These are phyloP conservation scores for Russula sp. DNA, from an alignment of 768 basidiomycete genomes.

Conservation along the genomic window DNA sequence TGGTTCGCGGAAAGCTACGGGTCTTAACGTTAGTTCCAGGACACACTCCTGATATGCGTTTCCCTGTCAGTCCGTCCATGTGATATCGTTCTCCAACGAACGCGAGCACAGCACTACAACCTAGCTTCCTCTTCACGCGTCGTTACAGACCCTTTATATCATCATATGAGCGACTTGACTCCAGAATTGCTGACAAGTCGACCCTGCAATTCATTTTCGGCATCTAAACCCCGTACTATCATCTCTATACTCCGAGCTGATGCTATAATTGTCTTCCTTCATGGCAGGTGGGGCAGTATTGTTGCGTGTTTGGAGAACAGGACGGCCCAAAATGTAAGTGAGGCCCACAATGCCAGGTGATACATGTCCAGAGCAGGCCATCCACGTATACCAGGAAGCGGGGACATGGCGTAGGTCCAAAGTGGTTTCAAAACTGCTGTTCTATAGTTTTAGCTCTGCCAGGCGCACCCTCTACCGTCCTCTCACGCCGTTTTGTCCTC, in stretches of 20 bases:
- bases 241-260: too few relatives aligned
- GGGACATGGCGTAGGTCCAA: neutral
- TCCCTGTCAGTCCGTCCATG: too few relatives aligned
- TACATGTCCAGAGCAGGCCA: neutral
- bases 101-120: too few relatives aligned
- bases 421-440: neutral
- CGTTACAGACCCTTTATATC: too few relatives aligned
- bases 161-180: too few relatives aligned
- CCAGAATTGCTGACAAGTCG: too few relatives aligned
- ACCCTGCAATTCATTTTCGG: too few relatives aligned
- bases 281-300: neutral
- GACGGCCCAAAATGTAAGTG: neutral
- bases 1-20: neutral
- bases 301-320: neutral
- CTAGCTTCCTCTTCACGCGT: too few relatives aligned
- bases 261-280: too few relatives aligned
- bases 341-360: neutral
- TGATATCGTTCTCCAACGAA: too few relatives aligned
- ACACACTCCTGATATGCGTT: too few relatives aligned
- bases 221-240: too few relatives aligned
- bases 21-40: neutral
- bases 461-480: conserved; percentile 10
- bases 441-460: conserved; percentile 12
- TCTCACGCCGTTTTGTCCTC: conserved; percentile 6
- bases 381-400: neutral